phyloP scores from a whole-genome alignment of 768 basidiomycete genomes.

The Boletus sensibilis region DNA sequence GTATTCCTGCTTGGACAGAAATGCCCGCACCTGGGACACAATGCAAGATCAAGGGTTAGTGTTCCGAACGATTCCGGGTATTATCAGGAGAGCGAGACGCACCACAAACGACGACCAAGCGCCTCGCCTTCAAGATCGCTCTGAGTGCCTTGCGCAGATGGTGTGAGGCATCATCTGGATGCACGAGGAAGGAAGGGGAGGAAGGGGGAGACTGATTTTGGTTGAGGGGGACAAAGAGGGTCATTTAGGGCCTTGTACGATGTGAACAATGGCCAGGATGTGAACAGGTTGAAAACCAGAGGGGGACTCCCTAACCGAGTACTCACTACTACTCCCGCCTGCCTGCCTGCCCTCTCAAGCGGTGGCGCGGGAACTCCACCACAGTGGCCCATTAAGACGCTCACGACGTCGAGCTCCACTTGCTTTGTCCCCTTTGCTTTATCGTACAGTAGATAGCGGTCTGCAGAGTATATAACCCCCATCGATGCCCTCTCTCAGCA shows the following conservation, averaged over 20 bases:
- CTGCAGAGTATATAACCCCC: constrained; percentile 8
- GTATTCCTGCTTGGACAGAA: constrained; percentile 84
- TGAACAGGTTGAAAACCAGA: constrained; percentile 25
- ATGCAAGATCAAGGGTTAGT: not conserved
- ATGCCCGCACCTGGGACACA: constrained; percentile 72
- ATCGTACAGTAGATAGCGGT: constrained; percentile 7
- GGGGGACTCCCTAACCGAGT: constrained; percentile 20
- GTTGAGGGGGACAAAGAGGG: constrained; percentile 62
- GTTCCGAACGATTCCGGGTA: constrained; percentile 9
- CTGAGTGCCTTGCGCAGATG: constrained; percentile 58
- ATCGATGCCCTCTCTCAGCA: not conserved
- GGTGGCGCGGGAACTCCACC: constrained; percentile 33
- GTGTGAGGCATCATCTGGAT: constrained; percentile 42
- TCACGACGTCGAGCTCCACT: not conserved
- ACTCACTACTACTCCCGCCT: not conserved
- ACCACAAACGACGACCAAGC: constrained; percentile 88
- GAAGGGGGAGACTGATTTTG: constrained; percentile 43
- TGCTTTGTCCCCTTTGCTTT: constrained; percentile 18
- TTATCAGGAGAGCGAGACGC: constrained; percentile 33
- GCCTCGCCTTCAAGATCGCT: constrained; percentile 73
- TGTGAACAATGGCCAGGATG: constrained; percentile 26
- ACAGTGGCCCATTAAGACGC: not conserved
- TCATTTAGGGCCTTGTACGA: constrained; percentile 45
- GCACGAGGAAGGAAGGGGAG: constrained; percentile 56
- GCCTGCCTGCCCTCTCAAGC: not conserved